Evolutionary conservation across 1,284 basidiomycete genomes (phyloP), one percentile per base, ranked within the genome.

Genomic region (Malassezia restricta): DNA sequence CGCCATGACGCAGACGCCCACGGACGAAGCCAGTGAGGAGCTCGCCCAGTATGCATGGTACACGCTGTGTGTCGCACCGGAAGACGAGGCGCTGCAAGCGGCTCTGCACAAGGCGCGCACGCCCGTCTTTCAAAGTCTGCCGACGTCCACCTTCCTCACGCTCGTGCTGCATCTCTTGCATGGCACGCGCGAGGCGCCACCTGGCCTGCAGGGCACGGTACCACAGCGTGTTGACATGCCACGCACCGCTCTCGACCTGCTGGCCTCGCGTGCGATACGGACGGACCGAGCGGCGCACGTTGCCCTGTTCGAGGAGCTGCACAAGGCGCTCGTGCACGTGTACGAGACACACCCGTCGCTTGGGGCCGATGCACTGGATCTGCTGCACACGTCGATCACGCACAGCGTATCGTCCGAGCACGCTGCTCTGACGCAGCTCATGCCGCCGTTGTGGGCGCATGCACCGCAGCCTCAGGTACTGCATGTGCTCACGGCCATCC

Each of bases 91-190:
- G 9, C 24, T 43, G 20, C 29, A 9, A 3, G 31, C 43, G 11
- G 47, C 47, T 15, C 33, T 49, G 8, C 37, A 32, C n/a, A 54
- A 59, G 40, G 57, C 60, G 6, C 46, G 65, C 32, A 56, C 58
- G 35, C 49, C 51, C 20, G 60, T 59, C 20, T 61, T 69, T 58
- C 61, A 59, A 1, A 56, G 57, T 29, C 59, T 61, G 9, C 61
- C 66, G 17, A 52, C 64, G 41, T 49, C 48, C 38, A 55, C 59
- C 24, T 56, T 65, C 28, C 37, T 62, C 37, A 24, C 43, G 12
- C 56, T 69, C 12, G 61, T 61, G 32, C 47, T 51, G 4, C 46
- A 40, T 15, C 56, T 67, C 7, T 57, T 66, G 4, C 46, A 55
- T 5, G 62, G 51, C 30, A 40, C 49, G 15, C 52, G 54, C 12